Conservation (phyloP, 805 yeast species). For the Candida lessepsii region DNA sequence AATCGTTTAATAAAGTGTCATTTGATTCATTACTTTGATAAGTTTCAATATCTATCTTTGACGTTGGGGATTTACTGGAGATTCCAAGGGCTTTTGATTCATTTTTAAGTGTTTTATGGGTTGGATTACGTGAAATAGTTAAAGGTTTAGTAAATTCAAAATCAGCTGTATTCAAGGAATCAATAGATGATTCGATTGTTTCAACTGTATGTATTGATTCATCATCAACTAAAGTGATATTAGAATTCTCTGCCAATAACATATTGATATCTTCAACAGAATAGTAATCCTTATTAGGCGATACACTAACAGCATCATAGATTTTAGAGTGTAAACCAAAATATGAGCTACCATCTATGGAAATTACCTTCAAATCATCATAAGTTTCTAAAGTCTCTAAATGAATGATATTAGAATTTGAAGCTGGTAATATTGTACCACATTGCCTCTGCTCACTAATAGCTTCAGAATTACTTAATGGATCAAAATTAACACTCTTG, state of each 20-base stretch:
- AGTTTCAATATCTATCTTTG: not conserved
- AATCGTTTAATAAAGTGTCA: slow-evolving; percentile 14
- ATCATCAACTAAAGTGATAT: slow-evolving; percentile 18
- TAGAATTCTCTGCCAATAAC: slow-evolving; percentile 18
- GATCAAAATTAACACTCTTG: slow-evolving; percentile 37
- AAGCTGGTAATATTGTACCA: slow-evolving; percentile 62
- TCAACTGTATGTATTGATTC: slow-evolving; percentile 3
- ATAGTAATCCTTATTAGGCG: slow-evolving; percentile 23
- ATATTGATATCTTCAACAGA: slow-evolving; percentile 28
- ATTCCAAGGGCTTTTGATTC: not conserved
- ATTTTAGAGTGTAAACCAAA: slow-evolving; percentile 54
- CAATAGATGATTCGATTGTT: slow-evolving; percentile 1
- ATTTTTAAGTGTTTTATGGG: not conserved
- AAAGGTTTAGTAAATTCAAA: slow-evolving; percentile 15
- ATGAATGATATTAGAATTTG: slow-evolving; percentile 48
- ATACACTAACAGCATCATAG: slow-evolving; percentile 28
- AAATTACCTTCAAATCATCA: slow-evolving; percentile 41
- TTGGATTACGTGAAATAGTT: slow-evolving; percentile 12
- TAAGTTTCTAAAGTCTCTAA: slow-evolving; percentile 36
- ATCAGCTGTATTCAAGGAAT: slow-evolving; percentile 8
- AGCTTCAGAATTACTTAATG: slow-evolving; percentile 28
- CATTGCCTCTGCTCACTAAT: slow-evolving; percentile 47
- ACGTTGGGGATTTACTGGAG: not conserved
- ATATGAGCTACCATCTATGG: slow-evolving; percentile 54
- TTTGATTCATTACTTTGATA: slow-evolving; percentile 10